Base-by-base conservation (phyloP, 2,329 filamentous ascomycete species). In the Grosmannia serpens region DNA sequence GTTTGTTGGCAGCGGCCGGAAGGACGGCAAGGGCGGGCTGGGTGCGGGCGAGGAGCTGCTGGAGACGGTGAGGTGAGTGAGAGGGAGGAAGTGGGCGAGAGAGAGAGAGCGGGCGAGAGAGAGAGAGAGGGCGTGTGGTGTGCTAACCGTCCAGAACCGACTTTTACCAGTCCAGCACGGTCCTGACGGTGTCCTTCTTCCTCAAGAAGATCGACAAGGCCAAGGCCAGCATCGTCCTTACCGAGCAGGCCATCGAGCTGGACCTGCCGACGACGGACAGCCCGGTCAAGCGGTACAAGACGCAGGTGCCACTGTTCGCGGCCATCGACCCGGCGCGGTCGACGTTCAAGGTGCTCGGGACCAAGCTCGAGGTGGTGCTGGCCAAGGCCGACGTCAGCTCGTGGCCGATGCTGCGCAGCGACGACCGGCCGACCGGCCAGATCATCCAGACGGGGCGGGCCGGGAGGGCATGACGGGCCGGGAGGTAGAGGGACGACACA, bases 191-290 rank as follows among this genome's bases (percentile, higher is more conserved):
- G 2, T 94, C 89, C 10, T 87, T 96, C 65, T 99, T 95, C 75
- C 80, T 97, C 58, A 99, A 97, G 78, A 97, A 97, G 76, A 96
- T 99, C 67, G 84, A 91, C 74, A 95, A 92, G 73, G 81, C 86
- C 27, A 81, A 76, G 29, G 88, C 90, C 56, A 86, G 81, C 64
- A 80, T 97, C 52, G 76, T 80, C 27, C 92, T 97, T 70, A 71
- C 76, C 41, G 67, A 80, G 3, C 76, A 79, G 53, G 76, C 81
- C 53, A 73, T 97, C 55, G 78, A 80, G 13, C 80, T 99, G 50
- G 89, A 99, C 69, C 80, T 99, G 46, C 84, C 82, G n/a, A 99
- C 94, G 10, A 83, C 81, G 35, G 92, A 96, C 69, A 78, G 83
- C 60, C 82, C 67, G 27, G 79, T 80, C 6, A 97, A 96, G 79